phyloP scores from a whole-genome alignment of 1,284 basidiomycete genomes.

The Cutaneotrichosporon sp. region DNA sequence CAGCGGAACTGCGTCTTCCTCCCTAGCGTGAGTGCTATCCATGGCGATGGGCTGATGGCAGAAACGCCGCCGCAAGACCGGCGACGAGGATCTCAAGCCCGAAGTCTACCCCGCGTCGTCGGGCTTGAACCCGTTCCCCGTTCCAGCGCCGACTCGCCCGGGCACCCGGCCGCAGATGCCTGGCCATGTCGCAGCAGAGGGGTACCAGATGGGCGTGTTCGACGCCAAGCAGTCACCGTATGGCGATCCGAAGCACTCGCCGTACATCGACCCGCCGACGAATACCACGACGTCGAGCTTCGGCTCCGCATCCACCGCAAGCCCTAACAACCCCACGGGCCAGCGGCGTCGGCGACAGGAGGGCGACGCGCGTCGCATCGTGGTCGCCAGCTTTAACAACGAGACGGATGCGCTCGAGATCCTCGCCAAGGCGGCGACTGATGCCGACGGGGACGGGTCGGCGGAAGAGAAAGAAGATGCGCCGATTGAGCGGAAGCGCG shows the following conservation, averaged over 20 bases:
- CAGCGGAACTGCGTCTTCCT: conserved; percentile 50
- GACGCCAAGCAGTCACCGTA: background rate
- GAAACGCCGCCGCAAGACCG: conserved; percentile 37
- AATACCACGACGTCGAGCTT: conserved; percentile 20
- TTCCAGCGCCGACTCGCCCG: background rate
- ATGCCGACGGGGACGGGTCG: conserved; percentile 15
- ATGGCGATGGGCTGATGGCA: conserved; percentile 8
- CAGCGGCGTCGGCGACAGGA: conserved; percentile 5
- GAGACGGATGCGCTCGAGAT: conserved; percentile 50
- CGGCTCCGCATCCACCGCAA: conserved; percentile 19
- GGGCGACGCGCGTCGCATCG: conserved; percentile 35
- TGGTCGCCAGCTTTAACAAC: conserved; percentile 47
- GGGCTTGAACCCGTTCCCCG: background rate
- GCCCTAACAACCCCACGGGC: conserved; percentile 18
- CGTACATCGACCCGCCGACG: conserved; percentile 19
- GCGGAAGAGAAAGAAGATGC: conserved; percentile 15
- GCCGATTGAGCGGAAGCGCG: conserved; percentile 21
- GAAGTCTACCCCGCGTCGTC: conserved; percentile 1
- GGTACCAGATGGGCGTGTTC: too few relatives aligned
- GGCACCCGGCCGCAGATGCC: conserved; percentile 15
- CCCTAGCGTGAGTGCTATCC: conserved; percentile 31
- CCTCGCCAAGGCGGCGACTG: conserved; percentile 46
- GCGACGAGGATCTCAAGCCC: conserved; percentile 18
- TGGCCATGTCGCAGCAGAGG: conserved; percentile 8
- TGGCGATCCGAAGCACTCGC: conserved; percentile 11